These are phyloP conservation scores for Wickerhamiella brachini DNA, from an alignment of 805 yeast genomes.

Conservation along the genomic window DNA sequence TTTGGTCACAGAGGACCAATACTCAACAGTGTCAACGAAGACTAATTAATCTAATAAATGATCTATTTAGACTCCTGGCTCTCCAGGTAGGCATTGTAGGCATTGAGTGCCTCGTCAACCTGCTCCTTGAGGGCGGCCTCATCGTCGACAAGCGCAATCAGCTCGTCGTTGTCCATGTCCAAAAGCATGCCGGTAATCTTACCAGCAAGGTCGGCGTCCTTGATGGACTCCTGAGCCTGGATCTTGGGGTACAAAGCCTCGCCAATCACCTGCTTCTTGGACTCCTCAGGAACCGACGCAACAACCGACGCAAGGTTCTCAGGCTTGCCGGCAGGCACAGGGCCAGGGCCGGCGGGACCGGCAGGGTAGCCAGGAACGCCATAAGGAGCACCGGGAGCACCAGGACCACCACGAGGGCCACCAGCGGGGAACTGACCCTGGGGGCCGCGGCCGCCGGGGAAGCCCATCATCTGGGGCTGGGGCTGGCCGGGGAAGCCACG, in stretches of 20 bases:
- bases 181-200: slow-evolving; percentile 98
- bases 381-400: slow-evolving; percentile 27
- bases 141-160: slow-evolving; percentile 76
- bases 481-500: slow-evolving; percentile 40
- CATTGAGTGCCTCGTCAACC: slow-evolving; percentile 86
- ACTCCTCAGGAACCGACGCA: slow-evolving; percentile 51
- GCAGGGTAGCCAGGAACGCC: slow-evolving; percentile 12
- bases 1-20: too few species aligned
- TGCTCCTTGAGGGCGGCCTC: slow-evolving; percentile 80
- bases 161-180: slow-evolving; percentile 86
- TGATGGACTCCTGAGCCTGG: slow-evolving; percentile 71
- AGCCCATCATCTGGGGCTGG: slow-evolving; percentile 23
- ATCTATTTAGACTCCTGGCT: slow-evolving; percentile 20
- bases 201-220: slow-evolving; percentile 91
- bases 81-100: slow-evolving; percentile 82
- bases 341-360: slow-evolving; percentile 21
- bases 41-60: background rate
- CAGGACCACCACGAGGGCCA: slow-evolving; percentile 25
- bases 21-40: too few species aligned
- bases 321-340: slow-evolving; percentile 17
- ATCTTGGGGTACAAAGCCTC: slow-evolving; percentile 93
- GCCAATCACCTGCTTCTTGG: slow-evolving; percentile 95
- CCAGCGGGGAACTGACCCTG: slow-evolving; percentile 26
- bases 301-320: slow-evolving; percentile 51
- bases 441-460: slow-evolving; percentile 22